Evolutionary conservation across 1,139 yeast genomes (phyloP).

Genomic region (Groenewaldozyma auringiensis): DNA sequence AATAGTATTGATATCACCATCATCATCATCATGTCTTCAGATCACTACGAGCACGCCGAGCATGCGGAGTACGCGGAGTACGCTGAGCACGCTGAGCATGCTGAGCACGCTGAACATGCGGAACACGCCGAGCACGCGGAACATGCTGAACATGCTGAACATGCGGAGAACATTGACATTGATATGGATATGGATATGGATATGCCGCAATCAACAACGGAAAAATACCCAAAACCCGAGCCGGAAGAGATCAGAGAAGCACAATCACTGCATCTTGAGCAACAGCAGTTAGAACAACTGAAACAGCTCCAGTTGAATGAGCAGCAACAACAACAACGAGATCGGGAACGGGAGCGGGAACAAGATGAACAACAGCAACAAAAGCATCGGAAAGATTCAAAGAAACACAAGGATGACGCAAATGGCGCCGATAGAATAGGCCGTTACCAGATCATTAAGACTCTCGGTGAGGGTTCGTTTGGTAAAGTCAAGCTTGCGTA

Average conservation of each 20-base stretch:
- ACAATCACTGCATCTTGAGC: neutral
- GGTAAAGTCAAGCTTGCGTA: slow-evolving; percentile 96
- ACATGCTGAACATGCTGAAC: neutral
- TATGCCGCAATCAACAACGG: neutral
- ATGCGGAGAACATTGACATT: neutral
- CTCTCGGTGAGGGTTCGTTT: slow-evolving; percentile 95
- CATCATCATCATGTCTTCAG: neutral
- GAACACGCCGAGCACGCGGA: neutral
- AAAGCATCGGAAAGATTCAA: neutral
- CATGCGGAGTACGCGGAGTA: neutral
- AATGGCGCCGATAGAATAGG: slow-evolving; percentile 50
- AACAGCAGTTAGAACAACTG: slow-evolving; percentile 2
- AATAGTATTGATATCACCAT: too few relatives aligned
- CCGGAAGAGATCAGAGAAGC: neutral
- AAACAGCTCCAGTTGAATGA: neutral
- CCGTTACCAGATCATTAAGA: slow-evolving; percentile 87
- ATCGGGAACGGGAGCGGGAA: neutral
- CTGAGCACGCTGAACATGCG: slow-evolving; percentile 2
- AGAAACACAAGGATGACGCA: slow-evolving; percentile 8
- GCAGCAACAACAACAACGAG: neutral
- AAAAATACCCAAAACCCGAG: neutral
- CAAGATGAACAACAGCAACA: neutral
- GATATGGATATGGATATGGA: neutral
- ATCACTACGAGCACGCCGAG: neutral
- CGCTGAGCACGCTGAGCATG: slow-evolving; percentile 2